phyloP scores from a whole-genome alignment of 2,329 filamentous ascomycete genomes.

The Pyricularia grisea region DNA sequence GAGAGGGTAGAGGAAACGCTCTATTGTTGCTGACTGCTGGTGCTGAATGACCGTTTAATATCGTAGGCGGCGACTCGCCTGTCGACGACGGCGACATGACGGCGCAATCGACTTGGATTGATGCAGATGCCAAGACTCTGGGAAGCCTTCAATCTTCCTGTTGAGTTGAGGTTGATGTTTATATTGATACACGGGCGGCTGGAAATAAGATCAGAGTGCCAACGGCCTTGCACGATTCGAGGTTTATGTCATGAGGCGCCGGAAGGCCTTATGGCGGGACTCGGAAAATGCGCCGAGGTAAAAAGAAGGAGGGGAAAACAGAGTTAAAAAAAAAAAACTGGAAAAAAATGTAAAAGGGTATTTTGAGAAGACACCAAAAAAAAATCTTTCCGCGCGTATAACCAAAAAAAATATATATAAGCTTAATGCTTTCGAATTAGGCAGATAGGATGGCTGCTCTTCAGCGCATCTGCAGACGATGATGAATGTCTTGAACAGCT shows the following conservation, averaged over 20 bases:
- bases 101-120: neutral
- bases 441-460: neutral
- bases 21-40: constrained; percentile 26
- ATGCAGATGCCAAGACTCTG: neutral
- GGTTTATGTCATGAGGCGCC: neutral
- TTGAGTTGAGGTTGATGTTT: neutral
- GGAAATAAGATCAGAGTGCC: neutral
- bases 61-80: constrained; percentile 39
- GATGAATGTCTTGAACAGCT: neutral
- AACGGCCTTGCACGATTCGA: neutral
- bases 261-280: neutral
- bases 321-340: neutral
- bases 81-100: constrained; percentile 44
- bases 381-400: neutral
- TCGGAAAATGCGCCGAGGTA: neutral
- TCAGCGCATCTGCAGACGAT: neutral
- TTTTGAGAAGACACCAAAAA: neutral
- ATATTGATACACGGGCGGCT: neutral
- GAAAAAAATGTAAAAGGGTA: neutral
- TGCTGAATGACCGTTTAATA: constrained; percentile 13
- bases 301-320: neutral
- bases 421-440: neutral
- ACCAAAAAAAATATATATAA: neutral
- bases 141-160: neutral
- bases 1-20: constrained; percentile 33